phyloP scores from a whole-genome alignment of 2,329 filamentous ascomycete genomes.

The Parastagonospora avenae region DNA sequence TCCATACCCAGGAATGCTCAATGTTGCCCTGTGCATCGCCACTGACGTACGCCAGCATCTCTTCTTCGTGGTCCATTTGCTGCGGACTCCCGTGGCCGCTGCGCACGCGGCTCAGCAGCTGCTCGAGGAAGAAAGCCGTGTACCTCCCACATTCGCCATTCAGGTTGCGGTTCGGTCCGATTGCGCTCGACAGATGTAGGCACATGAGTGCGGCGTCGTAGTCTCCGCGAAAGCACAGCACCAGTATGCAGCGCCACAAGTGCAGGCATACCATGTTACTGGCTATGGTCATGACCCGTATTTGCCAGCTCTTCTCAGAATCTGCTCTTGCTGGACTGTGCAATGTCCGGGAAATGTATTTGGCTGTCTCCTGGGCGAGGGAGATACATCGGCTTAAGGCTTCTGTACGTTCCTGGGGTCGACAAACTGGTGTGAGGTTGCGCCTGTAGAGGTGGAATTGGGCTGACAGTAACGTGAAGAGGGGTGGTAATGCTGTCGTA shows the following conservation, averaged over 20 bases:
- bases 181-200: constrained; percentile 70
- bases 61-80: constrained; percentile 72
- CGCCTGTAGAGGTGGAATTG: constrained; percentile 88
- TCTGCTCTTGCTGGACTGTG: constrained; percentile 45
- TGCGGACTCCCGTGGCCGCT: constrained; percentile 46
- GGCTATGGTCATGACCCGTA: constrained; percentile 68
- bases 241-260: constrained; percentile 83
- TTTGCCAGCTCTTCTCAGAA: constrained; percentile 52
- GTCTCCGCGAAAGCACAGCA: constrained; percentile 76
- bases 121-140: constrained; percentile 77
- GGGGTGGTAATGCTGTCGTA: constrained; percentile 73
- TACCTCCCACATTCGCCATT: constrained; percentile 82
- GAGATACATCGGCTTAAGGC: constrained; percentile 79
- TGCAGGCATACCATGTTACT: constrained; percentile 80
- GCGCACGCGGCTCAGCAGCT: constrained; percentile 63
- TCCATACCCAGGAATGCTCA: constrained; percentile 84
- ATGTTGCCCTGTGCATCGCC: constrained; percentile 83
- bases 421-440: constrained; percentile 77
- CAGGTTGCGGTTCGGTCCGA: constrained; percentile 73
- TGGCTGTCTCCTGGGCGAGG: constrained; percentile 78
- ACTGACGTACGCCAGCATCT: constrained; percentile 83
- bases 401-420: constrained; percentile 66
- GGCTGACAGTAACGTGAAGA: constrained; percentile 79
- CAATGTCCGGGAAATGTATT: constrained; percentile 72
- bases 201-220: constrained; percentile 75